Evolutionary conservation across 352 stramenopile species (phyloP), one percentile per base, ranked within the genome.

Genomic region (Poterioochromonas sp.): DNA sequence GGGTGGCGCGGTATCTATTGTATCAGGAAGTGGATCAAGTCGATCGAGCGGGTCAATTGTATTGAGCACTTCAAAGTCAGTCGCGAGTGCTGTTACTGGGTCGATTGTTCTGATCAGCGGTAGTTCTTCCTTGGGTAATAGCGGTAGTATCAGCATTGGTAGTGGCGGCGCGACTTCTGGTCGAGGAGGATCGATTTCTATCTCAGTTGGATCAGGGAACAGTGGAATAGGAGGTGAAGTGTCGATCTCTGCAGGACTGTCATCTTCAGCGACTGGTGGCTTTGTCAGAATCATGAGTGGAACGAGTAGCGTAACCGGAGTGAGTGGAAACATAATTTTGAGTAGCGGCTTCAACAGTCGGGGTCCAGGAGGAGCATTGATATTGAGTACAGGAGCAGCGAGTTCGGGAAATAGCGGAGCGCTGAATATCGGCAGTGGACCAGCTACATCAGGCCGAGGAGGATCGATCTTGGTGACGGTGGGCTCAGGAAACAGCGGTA

Each of bases 141-240:
- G 87, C 78, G 92, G 92, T 12, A 88, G 84, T 43, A 77, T 94
- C 37, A 81, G 83, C 62, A 43, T 96, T 20, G 77, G 82, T 32
- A 95, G 91, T 29, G 92, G 58, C 26, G 58, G 12, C 5, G 58
- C 26, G 15, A 26, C 47, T 15, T n/a, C n/a, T n/a, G 90, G 87
- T 40, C 76, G 84, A 64, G 92, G 91, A 44, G 90, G 92, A 20
- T 84, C 88, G 54, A 89, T 97, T 54, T 82, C 82, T 37, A 51
- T 93, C 15, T 84, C 70, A 63, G 88, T 92, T 79, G 93, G 93
- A 8, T 86, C 83, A 54, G 90, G 90, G 22, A 86, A 90, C 62
- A 88, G 88, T 54, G 88, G 85, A 5, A 87, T 88, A 77, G 93
- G 93, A 53, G 92, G 93, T 32, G 85, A 87, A 76, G 83, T 96